phyloP scores from a whole-genome alignment of 768 basidiomycete species.

The Pisolithus marmoratus region DNA sequence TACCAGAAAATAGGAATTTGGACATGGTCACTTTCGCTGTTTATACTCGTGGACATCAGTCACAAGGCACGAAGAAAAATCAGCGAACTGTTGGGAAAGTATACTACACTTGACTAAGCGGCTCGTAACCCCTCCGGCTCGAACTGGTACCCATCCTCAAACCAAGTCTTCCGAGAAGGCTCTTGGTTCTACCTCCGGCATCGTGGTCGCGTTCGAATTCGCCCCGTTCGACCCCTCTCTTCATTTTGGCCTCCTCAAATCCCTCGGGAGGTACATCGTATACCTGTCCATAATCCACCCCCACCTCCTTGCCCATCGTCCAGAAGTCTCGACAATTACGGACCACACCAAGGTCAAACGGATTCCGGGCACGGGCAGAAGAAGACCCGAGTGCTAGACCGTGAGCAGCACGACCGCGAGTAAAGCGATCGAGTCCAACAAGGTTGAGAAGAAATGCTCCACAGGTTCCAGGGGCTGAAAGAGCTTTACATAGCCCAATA shows the following conservation, averaged over 20 bases:
- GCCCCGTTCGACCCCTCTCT: constrained; percentile 44
- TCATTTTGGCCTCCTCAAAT: constrained; percentile 66
- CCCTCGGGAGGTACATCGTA: constrained; percentile 90
- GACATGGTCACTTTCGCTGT: too few relatives aligned
- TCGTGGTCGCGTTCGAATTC: constrained; percentile 44
- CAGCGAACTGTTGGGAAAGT: not conserved
- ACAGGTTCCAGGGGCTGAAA: constrained; percentile 28
- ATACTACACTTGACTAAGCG: constrained; percentile 24
- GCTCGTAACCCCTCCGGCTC: constrained; percentile 30
- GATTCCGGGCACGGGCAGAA: constrained; percentile 67
- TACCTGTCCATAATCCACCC: constrained; percentile 84
- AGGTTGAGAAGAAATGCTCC: constrained; percentile 78
- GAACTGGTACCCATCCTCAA: constrained; percentile 33
- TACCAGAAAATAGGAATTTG: not conserved
- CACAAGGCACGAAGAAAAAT: not conserved
- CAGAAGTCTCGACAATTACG: constrained; percentile 93
- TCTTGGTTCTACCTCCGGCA: constrained; percentile 35
- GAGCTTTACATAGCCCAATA: constrained; percentile 30
- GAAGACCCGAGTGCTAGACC: constrained; percentile 66
- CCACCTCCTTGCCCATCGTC: constrained; percentile 77
- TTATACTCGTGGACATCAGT: not conserved
- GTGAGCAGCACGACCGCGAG: constrained; percentile 81
- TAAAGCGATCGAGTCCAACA: constrained; percentile 91
- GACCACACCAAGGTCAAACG: constrained; percentile 79
- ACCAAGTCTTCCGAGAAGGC: constrained; percentile 29